Evolutionary conservation across 495 filamentous ascomycete genomes (phyloP).

Genomic region (Parmelia sp.): DNA sequence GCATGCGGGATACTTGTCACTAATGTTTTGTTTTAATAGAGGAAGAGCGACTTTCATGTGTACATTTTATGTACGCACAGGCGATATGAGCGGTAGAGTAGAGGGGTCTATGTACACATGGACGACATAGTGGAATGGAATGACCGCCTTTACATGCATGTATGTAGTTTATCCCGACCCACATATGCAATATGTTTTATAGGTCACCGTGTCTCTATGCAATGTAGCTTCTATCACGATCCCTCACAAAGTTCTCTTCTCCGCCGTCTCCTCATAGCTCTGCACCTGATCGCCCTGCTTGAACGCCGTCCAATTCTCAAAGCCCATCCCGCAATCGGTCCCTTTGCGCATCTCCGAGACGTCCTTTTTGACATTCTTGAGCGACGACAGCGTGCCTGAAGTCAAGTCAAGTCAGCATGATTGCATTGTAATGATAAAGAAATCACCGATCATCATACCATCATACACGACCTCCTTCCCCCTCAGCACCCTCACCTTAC

Average conservation of each 20-base stretch:
- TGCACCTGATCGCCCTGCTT: constrained; percentile 78
- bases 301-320: constrained; percentile 73
- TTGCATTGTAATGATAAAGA: not conserved
- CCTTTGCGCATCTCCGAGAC: constrained; percentile 83
- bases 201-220: not conserved
- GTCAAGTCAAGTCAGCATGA: not conserved
- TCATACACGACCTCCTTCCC: constrained; percentile 64
- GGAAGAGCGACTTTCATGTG: too few relatives aligned
- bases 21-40: too few relatives aligned
- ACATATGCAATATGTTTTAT: not conserved
- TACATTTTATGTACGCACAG: too few relatives aligned
- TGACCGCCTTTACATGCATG: too few relatives aligned
- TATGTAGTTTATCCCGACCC: too few relatives aligned
- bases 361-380: constrained; percentile 92
- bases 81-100: too few relatives aligned
- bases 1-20: too few relatives aligned
- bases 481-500: constrained; percentile 67
- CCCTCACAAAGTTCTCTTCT: constrained; percentile 59
- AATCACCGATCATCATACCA: constrained; percentile 48
- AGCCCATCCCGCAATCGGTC: constrained; percentile 84
- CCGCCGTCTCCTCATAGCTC: constrained; percentile 69
- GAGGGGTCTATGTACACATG: too few relatives aligned
- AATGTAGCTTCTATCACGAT: not conserved
- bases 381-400: constrained; percentile 63
- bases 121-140: too few relatives aligned